phyloP scores from a whole-genome alignment of 805 yeast species.

The Metschnikowia noctiluminum region DNA sequence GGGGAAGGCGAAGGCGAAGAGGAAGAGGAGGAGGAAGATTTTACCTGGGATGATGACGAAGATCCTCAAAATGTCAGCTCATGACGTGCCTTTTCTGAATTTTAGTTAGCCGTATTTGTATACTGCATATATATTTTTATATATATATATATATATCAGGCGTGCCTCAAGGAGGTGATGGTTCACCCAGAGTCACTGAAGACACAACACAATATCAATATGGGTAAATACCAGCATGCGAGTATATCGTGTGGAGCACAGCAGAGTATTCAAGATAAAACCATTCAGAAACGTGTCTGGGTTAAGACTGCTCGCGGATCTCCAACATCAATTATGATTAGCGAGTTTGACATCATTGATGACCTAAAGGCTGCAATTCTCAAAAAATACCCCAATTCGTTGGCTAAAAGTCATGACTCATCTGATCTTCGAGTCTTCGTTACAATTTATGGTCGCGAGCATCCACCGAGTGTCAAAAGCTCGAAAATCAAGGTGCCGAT shows the following conservation, averaged over 20 bases:
- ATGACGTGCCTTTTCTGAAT: background rate
- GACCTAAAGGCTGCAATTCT: conserved; percentile 70
- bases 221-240: conserved; percentile 1
- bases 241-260: background rate
- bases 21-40: conserved; percentile 34
- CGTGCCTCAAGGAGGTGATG: background rate
- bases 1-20: conserved; percentile 53
- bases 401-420: conserved; percentile 62
- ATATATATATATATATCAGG: background rate
- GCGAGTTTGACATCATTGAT: conserved; percentile 67
- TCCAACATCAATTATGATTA: conserved; percentile 69
- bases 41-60: conserved; percentile 8
- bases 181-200: too few relatives aligned
- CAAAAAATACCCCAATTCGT: conserved; percentile 62
- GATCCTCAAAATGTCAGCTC: background rate
- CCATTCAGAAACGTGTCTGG: conserved; percentile 45
- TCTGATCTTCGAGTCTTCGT: conserved; percentile 50
- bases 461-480: conserved; percentile 1
- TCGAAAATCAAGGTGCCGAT: conserved; percentile 7
- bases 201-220: background rate
- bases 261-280: background rate
- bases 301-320: conserved; percentile 46
- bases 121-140: background rate
- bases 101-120: background rate
- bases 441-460: conserved; percentile 1